phyloP scores from a whole-genome alignment of 2,329 filamentous ascomycete genomes.

The Alternaria burnsii region DNA sequence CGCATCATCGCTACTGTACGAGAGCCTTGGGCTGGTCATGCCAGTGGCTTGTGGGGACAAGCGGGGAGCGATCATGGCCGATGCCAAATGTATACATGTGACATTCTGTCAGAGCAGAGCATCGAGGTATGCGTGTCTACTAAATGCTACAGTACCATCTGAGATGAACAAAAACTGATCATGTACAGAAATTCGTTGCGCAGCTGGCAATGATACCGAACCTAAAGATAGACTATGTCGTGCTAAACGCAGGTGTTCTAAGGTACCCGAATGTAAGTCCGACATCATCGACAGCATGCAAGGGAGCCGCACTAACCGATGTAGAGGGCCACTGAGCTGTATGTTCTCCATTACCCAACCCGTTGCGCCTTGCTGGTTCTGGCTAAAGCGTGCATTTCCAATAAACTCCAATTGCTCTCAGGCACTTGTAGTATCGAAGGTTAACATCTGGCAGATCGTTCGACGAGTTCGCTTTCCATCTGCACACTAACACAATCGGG shows the following conservation, averaged over 20 bases:
- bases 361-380: conserved; percentile 26
- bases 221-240: conserved; percentile 61
- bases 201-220: conserved; percentile 52
- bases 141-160: background rate
- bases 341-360: conserved; percentile 33
- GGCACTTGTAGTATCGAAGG: background rate
- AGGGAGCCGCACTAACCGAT: conserved; percentile 36
- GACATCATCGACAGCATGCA: conserved; percentile 12
- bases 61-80: conserved; percentile 55
- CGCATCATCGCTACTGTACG: conserved; percentile 63
- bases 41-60: conserved; percentile 53
- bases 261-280: conserved; percentile 64
- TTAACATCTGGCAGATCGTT: conserved; percentile 55
- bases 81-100: conserved; percentile 61
- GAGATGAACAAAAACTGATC: background rate
- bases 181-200: conserved; percentile 53
- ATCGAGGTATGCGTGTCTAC: conserved; percentile 52
- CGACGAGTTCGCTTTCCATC: conserved; percentile 62
- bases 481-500: conserved; percentile 67
- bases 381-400: conserved; percentile 33
- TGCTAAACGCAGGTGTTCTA: conserved; percentile 66
- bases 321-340: conserved; percentile 63
- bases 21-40: conserved; percentile 52
- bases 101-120: conserved; percentile 62
- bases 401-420: conserved; percentile 16